Conservation (phyloP, 805 yeast genomes). For the Spencermartinsiella europaea region DNA sequence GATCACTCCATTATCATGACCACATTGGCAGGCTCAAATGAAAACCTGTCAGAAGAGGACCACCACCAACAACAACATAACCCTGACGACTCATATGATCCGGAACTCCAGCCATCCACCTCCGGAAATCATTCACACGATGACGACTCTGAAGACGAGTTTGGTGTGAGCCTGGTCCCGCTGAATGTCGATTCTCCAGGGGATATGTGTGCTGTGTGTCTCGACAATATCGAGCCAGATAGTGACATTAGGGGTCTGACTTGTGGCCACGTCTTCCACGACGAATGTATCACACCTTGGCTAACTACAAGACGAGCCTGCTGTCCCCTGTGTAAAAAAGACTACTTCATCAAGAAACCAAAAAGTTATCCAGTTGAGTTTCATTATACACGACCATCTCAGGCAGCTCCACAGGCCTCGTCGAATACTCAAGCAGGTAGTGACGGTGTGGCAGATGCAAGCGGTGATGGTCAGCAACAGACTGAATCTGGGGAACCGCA, state of each 20-base stretch:
- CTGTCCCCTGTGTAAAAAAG: constrained; percentile 79
- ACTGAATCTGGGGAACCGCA: background rate
- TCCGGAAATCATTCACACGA: background rate
- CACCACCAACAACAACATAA: background rate
- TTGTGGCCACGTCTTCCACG: constrained; percentile 81
- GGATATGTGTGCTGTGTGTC: constrained; percentile 74
- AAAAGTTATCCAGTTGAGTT: constrained; percentile 4
- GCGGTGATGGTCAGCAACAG: constrained; percentile 1
- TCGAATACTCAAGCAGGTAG: background rate
- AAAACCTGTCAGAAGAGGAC: constrained; percentile 3
- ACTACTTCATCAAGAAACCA: constrained; percentile 38
- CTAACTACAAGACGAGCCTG: constrained; percentile 66
- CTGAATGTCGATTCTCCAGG: constrained; percentile 13
- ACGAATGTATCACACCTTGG: constrained; percentile 80
- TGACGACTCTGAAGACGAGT: constrained; percentile 8
- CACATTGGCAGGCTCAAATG: background rate
- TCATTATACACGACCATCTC: background rate
- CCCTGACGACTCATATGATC: constrained; percentile 1
- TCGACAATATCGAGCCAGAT: constrained; percentile 57
- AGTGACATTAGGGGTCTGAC: constrained; percentile 66
- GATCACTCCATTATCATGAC: background rate
- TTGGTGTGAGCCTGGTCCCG: constrained; percentile 6
- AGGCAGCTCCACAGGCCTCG: constrained; percentile 1
- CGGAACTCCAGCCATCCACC: background rate
- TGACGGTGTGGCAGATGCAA: background rate